phyloP scores from a whole-genome alignment of 768 basidiomycete species.

The Lactarius psammicola region DNA sequence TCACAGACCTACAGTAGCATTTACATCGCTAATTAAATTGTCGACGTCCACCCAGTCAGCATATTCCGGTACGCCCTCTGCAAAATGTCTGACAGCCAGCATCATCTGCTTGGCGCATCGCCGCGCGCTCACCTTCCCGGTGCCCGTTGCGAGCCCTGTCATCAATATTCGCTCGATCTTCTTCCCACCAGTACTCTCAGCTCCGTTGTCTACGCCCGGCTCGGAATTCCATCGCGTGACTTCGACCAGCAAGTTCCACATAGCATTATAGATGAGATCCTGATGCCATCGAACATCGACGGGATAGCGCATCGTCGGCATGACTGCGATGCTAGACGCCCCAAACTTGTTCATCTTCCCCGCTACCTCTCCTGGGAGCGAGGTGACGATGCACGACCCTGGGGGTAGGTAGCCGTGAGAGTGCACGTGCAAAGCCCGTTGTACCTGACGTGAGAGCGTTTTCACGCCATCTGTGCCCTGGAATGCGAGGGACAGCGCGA shows the following conservation, averaged over 20 bases:
- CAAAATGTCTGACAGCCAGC: conserved; percentile 22
- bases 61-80: conserved; percentile 9
- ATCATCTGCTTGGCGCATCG: conserved; percentile 24
- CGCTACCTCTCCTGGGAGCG: conserved; percentile 4
- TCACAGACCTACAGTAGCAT: conserved; percentile 14
- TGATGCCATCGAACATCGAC: conserved; percentile 34
- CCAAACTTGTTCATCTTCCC: conserved; percentile 21
- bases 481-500: conserved; percentile 20
- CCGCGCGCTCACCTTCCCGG: conserved; percentile 9
- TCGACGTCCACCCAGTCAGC: conserved; percentile 8
- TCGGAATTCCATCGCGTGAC: conserved; percentile 33
- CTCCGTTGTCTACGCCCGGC: not conserved
- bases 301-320: conserved; percentile 38
- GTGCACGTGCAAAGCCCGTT: conserved; percentile 6
- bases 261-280: conserved; percentile 38
- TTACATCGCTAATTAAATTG: conserved; percentile 8
- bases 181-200: not conserved
- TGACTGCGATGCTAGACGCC: conserved; percentile 33
- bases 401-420: conserved; percentile 21
- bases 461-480: not conserved
- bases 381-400: conserved; percentile 17
- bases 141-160: conserved; percentile 29
- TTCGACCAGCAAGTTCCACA: conserved; percentile 36
- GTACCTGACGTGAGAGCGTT: conserved; percentile 19
- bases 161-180: conserved; percentile 26